Conservation (phyloP, 208 protist species). For the Leishmania turanica region DNA sequence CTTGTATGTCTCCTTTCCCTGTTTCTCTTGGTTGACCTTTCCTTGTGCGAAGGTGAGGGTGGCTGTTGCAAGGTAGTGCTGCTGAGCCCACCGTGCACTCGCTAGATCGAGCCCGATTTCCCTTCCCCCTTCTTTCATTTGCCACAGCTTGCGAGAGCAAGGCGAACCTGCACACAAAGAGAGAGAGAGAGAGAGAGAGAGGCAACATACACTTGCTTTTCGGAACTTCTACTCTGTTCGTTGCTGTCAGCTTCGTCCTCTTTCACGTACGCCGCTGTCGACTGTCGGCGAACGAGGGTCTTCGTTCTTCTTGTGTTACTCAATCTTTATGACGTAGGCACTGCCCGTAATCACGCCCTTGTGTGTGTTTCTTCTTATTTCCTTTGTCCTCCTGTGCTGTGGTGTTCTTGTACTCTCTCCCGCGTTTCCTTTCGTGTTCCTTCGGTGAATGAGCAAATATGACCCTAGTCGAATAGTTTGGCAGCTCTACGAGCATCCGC, state of each 20-base stretch:
- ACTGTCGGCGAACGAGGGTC: background rate
- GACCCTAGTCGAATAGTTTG: background rate
- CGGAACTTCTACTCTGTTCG: constrained; percentile 3
- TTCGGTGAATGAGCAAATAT: constrained; percentile 10
- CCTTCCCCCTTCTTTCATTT: background rate
- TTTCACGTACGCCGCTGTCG: constrained; percentile 7
- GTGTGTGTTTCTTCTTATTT: background rate
- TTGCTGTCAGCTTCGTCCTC: constrained; percentile 1
- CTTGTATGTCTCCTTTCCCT: background rate
- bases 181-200: background rate
- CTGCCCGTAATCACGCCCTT: background rate
- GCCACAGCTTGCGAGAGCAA: background rate
- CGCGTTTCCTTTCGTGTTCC: background rate
- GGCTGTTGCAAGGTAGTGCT: background rate
- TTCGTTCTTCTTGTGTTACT: background rate
- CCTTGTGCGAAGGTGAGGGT: background rate
- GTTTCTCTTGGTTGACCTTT: background rate
- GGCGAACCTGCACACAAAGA: background rate
- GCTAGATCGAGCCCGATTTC: background rate
- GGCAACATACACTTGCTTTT: background rate
- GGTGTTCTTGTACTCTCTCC: background rate
- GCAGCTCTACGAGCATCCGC: constrained; percentile 79
- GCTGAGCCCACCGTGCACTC: background rate
- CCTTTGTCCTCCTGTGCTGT: background rate
- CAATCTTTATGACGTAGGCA: background rate